A percentile compares a stretch with the other conserved stretches of the same genome.
phyloP scores from a whole-genome alignment of 2,329 filamentous ascomycete species.

The Epichloe brachyelytri region DNA sequence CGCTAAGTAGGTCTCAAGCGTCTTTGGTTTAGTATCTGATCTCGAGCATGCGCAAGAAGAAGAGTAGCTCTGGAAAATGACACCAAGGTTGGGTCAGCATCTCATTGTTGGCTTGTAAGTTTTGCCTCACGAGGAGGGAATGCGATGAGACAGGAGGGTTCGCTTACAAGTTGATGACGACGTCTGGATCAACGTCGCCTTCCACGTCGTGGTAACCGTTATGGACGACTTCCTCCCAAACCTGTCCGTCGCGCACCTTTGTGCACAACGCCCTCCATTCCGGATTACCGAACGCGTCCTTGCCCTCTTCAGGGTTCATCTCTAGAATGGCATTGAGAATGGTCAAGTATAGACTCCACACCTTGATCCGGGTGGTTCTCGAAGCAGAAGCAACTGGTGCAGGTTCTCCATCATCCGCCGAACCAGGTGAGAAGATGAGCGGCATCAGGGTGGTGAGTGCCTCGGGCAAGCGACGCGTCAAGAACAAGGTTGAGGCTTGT shows the following conservation, averaged over 20 bases:
- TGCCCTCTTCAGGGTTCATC: constrained; percentile 79
- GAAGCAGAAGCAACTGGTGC: constrained; percentile 72
- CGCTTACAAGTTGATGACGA: constrained; percentile 74
- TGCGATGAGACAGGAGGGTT: background rate
- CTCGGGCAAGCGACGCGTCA: constrained; percentile 87
- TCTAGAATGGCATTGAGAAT: constrained; percentile 86
- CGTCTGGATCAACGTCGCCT: constrained; percentile 85
- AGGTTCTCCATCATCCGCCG: constrained; percentile 37
- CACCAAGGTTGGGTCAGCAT: background rate
- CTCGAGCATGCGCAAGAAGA: constrained; percentile 75
- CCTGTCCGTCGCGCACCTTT: constrained; percentile 74
- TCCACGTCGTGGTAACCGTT: constrained; percentile 82
- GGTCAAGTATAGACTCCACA: constrained; percentile 94
- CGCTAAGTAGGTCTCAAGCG: constrained; percentile 77
- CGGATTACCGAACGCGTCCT: constrained; percentile 70
- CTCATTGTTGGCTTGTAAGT: background rate
- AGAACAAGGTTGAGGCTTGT: constrained; percentile 83
- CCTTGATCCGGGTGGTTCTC: constrained; percentile 75
- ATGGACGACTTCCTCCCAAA: constrained; percentile 90
- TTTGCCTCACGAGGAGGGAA: background rate
- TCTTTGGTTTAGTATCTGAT: constrained; percentile 74
- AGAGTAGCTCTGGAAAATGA: constrained; percentile 58
- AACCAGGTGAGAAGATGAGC: constrained; percentile 52
- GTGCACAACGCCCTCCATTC: constrained; percentile 73
- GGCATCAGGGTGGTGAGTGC: constrained; percentile 75